Percentiles rank a stretch among this genome's conserved stretches.
Conservation (phyloP, 2,329 filamentous ascomycete species). For the Nothophoma quercina region DNA sequence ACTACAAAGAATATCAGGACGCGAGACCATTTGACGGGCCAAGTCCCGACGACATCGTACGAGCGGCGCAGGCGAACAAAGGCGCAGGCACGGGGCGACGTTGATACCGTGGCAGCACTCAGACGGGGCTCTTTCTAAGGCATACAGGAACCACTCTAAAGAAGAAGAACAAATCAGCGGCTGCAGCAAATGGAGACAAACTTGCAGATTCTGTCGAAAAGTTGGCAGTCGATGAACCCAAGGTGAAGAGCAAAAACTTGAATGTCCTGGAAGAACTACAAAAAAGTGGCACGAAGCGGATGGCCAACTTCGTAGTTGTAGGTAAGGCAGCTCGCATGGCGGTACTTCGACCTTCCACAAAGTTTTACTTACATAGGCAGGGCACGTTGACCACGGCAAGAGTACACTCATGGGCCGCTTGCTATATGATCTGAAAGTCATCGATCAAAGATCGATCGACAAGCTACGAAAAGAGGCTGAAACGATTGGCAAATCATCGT, state of each 20-base stretch:
- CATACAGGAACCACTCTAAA: slow-evolving; percentile 38
- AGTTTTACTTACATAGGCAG: slow-evolving; percentile 56
- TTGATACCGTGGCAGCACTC: slow-evolving; percentile 28
- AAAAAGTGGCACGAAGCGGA: slow-evolving; percentile 77
- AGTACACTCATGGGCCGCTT: slow-evolving; percentile 97
- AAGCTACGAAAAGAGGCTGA: slow-evolving; percentile 89
- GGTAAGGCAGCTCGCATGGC: too few species aligned
- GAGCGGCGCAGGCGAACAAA: slow-evolving; percentile 73
- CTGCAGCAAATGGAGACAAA: slow-evolving; percentile 29
- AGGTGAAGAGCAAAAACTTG: slow-evolving; percentile 76
- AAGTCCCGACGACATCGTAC: slow-evolving; percentile 89
- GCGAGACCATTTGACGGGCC: slow-evolving; percentile 77
- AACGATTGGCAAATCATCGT: slow-evolving; percentile 91
- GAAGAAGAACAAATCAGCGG: slow-evolving; percentile 30
- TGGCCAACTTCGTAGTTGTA: slow-evolving; percentile 90
- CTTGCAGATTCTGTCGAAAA: slow-evolving; percentile 59
- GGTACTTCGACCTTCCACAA: too few species aligned
- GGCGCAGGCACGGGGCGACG: slow-evolving; percentile 50
- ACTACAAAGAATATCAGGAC: slow-evolving; percentile 50
- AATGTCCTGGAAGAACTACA: slow-evolving; percentile 84
- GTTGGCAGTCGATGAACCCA: slow-evolving; percentile 60
- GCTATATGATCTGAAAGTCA: slow-evolving; percentile 84
- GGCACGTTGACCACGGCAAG: slow-evolving; percentile 97
- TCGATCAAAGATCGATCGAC: slow-evolving; percentile 87
- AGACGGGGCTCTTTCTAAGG: slow-evolving; percentile 29